Conservation (phyloP, 1,284 basidiomycete genomes). For the Pholiota adiposa region DNA sequence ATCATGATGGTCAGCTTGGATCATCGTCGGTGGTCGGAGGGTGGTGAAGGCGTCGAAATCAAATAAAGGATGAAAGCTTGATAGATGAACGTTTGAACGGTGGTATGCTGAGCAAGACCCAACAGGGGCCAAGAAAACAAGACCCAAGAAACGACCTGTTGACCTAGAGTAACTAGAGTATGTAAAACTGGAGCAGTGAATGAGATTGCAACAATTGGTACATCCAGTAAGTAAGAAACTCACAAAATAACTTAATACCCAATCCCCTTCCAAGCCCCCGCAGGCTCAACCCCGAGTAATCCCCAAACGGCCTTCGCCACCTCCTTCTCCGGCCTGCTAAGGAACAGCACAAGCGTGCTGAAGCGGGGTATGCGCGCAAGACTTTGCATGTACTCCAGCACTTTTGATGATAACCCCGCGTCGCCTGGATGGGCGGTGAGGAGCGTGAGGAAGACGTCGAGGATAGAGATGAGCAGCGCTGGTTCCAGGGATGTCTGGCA, state of each 20-base stretch:
- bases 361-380: conserved; percentile 63
- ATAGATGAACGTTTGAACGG: no score
- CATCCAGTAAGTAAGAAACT: no score
- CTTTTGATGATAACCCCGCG: conserved; percentile 17
- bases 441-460: conserved; percentile 49
- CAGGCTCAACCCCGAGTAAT: neutral
- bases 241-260: neutral
- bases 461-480: conserved; percentile 55
- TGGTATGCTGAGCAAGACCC: no score
- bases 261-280: neutral
- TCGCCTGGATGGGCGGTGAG: conserved; percentile 26
- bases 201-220: no score
- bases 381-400: conserved; percentile 37
- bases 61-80: neutral
- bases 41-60: neutral
- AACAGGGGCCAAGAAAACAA: no score
- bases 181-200: no score
- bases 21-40: neutral
- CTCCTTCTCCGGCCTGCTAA: conserved; percentile 56
- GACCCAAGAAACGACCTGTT: no score
- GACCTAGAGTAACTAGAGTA: no score
- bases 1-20: neutral
- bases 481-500: conserved; percentile 73
- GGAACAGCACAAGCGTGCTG: conserved; percentile 62
- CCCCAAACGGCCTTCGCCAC: conserved; percentile 26